Evolutionary conservation across 805 yeast species (phyloP).

Genomic region (Ogataea angusta): DNA sequence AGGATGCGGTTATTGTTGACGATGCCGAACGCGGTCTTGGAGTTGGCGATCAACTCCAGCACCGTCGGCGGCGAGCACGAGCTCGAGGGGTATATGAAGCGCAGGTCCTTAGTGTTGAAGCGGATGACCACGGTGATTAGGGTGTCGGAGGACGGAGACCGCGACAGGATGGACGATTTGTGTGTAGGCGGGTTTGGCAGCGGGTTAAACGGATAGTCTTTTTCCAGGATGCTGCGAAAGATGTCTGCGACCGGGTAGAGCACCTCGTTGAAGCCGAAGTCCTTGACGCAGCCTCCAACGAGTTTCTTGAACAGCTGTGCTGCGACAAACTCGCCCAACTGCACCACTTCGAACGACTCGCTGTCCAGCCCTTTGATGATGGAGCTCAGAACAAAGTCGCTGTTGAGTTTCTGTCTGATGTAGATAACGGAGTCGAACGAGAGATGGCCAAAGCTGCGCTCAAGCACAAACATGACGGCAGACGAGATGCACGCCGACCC

Average conservation of each 20-base stretch:
- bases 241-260: conserved; percentile 65
- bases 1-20: conserved; percentile 34
- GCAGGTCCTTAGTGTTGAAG: conserved; percentile 53
- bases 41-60: conserved; percentile 74
- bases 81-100: conserved; percentile 60
- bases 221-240: conserved; percentile 55
- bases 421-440: conserved; percentile 54
- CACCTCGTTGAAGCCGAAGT: conserved; percentile 76
- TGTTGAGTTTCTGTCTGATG: conserved; percentile 37
- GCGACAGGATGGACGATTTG: conserved; percentile 8
- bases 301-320: conserved; percentile 53
- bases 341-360: conserved; percentile 32
- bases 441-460: conserved; percentile 54
- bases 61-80: conserved; percentile 79
- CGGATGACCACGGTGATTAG: conserved; percentile 40
- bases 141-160: conserved; percentile 21
- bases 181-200: background rate
- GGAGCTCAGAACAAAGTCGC: conserved; percentile 38
- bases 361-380: conserved; percentile 46
- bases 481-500: conserved; percentile 57
- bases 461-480: conserved; percentile 59
- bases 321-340: conserved; percentile 49
- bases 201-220: conserved; percentile 61
- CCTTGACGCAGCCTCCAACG: conserved; percentile 69
- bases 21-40: conserved; percentile 67